Conservation (phyloP, 148 eudicot genomes). For the Rhododendron mucronatum region DNA sequence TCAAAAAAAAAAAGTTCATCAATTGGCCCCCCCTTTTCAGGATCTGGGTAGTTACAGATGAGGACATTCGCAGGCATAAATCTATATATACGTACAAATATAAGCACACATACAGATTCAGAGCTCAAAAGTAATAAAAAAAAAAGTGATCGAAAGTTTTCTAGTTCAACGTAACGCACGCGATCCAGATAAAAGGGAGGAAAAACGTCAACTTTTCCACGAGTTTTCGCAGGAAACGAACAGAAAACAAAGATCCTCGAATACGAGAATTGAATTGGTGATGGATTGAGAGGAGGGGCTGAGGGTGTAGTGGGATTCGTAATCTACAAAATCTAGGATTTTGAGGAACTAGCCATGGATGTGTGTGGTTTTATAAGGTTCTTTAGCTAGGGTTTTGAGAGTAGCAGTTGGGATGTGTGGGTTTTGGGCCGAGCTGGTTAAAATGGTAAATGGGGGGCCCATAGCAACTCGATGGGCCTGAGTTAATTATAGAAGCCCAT, state of each 20-base stretch:
- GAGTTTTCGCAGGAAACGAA: not conserved
- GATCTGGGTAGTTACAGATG: not conserved
- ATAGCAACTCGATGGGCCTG: not conserved
- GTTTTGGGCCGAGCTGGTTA: not conserved
- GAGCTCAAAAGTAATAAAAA: not conserved
- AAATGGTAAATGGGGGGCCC: not conserved
- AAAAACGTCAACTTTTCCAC: not conserved
- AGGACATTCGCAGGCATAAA: not conserved
- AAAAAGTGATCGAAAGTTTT: not conserved
- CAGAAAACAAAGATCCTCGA: not conserved
- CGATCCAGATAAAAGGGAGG: too few species aligned
- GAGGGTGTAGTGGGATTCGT: not conserved
- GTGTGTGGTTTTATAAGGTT: not conserved
- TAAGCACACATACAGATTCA: not conserved
- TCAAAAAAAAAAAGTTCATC: constrained; percentile 21
- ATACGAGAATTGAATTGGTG: not conserved
- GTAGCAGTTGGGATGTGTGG: not conserved
- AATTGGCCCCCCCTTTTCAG: constrained; percentile 18
- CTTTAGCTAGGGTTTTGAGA: not conserved
- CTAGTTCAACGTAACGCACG: not conserved
- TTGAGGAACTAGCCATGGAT: not conserved
- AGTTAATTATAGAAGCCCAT: not conserved
- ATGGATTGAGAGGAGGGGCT: not conserved
- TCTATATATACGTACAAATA: too few species aligned
- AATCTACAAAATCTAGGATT: not conserved